Base-by-base conservation (phyloP, 257 asterid species). In the Rehmannia glutinosa region DNA sequence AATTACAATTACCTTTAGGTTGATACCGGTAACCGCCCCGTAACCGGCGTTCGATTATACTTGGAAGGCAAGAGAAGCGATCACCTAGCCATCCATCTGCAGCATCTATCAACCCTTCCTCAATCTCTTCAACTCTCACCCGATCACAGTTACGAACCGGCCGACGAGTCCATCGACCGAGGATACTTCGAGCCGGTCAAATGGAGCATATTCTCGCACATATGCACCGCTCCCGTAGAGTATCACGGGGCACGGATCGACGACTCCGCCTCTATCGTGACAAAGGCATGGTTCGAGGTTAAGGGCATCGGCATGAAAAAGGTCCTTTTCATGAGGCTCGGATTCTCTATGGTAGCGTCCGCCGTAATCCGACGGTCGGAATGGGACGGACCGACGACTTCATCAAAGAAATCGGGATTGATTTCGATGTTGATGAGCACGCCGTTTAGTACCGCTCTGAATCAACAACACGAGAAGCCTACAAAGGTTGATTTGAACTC, bases 171-270 rank as follows among this genome's bases (percentile, higher is more conserved):
- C 8, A 54, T 79, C 24, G 76, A 75, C 68, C 80, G 85, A 13
- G 97, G 80, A 27, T 93, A 90, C 75, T 81, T 82, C 3, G 95
- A 87, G 59, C 97, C 99, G 2, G 95, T 93, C 49, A 90, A 90
- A 67, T 90, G 99, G 97, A 90, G 96, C 83, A 87, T 84, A 76
- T 93, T 93, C 82, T 93, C 98, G 1, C 98, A 93, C 55, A 78
- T 93, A 47, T 90, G 94, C 82, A 90, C 99, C 7, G 96, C 96
- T 10, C 99, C 99, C 0, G 90, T 93, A 0, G 96, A 93, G 80
- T 79, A 86, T 68, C 87, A 54, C 1, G 97, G 92, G 2, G 74
- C 92, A 4, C 78, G 83, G 6, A 76, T 85, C 6, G 96, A 88
- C 15, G 99, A 86, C 71, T 66, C 94, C 0, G 96, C 99, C 45